Evolutionary conservation across 306 rosid genomes (phyloP).

Genomic region (Hylodesmum podocarpum): DNA sequence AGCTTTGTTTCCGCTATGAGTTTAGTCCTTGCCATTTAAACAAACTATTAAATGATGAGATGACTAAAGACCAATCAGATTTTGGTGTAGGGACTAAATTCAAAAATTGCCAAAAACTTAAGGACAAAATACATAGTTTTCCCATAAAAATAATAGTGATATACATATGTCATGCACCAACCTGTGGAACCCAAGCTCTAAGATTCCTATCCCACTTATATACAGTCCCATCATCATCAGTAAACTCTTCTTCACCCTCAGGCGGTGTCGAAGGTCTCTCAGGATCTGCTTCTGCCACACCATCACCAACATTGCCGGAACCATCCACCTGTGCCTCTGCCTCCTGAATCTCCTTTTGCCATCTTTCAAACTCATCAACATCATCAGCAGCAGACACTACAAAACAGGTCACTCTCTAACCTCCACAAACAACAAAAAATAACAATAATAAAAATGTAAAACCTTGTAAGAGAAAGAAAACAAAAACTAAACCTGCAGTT

Average conservation of each 20-base stretch:
- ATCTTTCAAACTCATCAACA: conserved; percentile 71
- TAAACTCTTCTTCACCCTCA: conserved; percentile 94
- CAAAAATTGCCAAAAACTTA: no score
- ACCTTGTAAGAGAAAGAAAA: neutral
- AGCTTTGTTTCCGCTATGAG: no score
- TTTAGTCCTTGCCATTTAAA: no score
- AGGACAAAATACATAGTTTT: no score
- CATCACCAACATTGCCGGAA: conserved; percentile 25
- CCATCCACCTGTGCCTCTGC: conserved; percentile 53
- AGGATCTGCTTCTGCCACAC: conserved; percentile 40
- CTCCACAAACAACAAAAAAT: conserved; percentile 3
- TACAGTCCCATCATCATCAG: conserved; percentile 89
- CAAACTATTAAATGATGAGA: no score
- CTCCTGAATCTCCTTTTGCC: conserved; percentile 74
- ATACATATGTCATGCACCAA: conserved; percentile 37
- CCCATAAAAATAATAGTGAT: neutral
- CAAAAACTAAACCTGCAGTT: conserved; percentile 44
- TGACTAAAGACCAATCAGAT: no score
- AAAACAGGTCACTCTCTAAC: conserved; percentile 30
- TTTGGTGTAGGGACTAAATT: no score
- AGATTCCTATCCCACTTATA: conserved; percentile 83
- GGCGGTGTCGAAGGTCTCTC: conserved; percentile 92
- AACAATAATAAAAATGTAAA: neutral
- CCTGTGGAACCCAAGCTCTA: conserved; percentile 96
- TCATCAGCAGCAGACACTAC: conserved; percentile 52